Conservation (phyloP, 345 rosid species). For the Sapria himalayana region DNA sequence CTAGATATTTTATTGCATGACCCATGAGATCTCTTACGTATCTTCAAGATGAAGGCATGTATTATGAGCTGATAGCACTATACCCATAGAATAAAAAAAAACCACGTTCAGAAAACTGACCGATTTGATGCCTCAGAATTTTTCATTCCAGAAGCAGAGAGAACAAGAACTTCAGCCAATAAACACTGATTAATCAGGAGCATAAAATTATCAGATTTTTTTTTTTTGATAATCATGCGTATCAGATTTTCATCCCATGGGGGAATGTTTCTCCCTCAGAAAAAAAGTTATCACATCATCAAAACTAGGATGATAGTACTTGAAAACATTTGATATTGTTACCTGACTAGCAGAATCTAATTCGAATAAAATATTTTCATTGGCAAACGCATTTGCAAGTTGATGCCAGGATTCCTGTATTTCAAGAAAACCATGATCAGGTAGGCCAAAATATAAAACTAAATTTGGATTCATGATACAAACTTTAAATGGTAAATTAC, state of each 20-base stretch:
- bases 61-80: constrained; percentile 6
- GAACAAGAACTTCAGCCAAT: constrained; percentile 82
- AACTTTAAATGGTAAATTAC: too few species aligned
- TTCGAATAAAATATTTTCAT: constrained; percentile 46
- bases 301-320: too few species aligned
- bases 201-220: too few species aligned
- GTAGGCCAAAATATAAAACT: too few species aligned
- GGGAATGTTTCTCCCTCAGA: too few species aligned
- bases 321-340: constrained; percentile 10
- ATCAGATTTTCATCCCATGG: too few species aligned
- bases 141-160: constrained; percentile 72
- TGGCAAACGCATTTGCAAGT: constrained; percentile 76
- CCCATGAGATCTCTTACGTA: constrained; percentile 66
- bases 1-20: constrained; percentile 47
- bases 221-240: too few species aligned
- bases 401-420: constrained; percentile 77
- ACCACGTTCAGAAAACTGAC: constrained; percentile 26
- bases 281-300: too few species aligned
- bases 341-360: constrained; percentile 81
- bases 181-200: too few species aligned
- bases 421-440: constrained; percentile 7
- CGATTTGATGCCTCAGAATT: constrained; percentile 60
- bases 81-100: constrained; percentile 7
- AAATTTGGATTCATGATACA: too few species aligned
- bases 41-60: constrained; percentile 22